phyloP scores from a whole-genome alignment of 441 rosid species.

The Gossypium lobatum region DNA sequence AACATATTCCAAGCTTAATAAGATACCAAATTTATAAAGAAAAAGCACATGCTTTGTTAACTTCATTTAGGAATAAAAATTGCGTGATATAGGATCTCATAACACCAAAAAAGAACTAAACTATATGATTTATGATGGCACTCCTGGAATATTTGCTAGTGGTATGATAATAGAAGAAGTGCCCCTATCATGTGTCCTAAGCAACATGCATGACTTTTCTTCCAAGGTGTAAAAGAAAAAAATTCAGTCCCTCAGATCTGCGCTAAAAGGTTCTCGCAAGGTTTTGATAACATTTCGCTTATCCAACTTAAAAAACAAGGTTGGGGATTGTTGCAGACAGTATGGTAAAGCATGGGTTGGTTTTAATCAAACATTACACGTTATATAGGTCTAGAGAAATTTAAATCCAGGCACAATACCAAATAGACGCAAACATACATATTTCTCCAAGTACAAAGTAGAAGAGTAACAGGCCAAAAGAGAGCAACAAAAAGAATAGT shows the following conservation, averaged over 20 bases:
- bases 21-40: neutral
- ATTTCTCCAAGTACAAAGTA: neutral
- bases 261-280: neutral
- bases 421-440: neutral
- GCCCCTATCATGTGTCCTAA: neutral
- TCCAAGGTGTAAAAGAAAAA: neutral
- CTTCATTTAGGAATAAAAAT: neutral
- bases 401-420: neutral
- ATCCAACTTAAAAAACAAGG: neutral
- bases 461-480: neutral
- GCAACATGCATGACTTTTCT: neutral
- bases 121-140: neutral
- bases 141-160: neutral
- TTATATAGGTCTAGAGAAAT: neutral
- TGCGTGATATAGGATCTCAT: neutral
- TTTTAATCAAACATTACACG: neutral
- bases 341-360: neutral
- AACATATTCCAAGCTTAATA: slow-evolving; percentile 3
- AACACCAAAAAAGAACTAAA: neutral
- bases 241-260: neutral
- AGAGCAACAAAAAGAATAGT: neutral
- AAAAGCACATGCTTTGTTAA: neutral
- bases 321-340: neutral
- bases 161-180: too few species aligned
- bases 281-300: neutral